These are phyloP conservation scores for Trichoderma polysporum DNA, from an alignment of 2,329 filamentous ascomycete species.

Conservation along the genomic window DNA sequence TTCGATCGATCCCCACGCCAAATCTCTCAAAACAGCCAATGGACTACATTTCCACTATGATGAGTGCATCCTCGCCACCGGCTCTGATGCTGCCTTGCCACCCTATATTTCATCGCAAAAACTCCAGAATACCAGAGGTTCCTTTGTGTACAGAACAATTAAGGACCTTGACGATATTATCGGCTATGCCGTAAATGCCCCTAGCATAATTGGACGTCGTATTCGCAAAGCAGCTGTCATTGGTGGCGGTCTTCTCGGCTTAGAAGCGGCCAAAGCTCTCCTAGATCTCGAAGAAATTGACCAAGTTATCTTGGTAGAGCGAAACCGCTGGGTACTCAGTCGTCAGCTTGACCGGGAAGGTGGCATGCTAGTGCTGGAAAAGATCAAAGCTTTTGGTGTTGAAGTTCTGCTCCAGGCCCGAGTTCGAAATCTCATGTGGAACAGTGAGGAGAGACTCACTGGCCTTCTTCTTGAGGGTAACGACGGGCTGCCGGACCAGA, in stretches of 20 bases:
- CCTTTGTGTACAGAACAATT: conserved; percentile 88
- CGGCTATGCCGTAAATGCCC: conserved; percentile 64
- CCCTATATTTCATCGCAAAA: conserved; percentile 55
- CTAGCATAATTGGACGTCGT: conserved; percentile 60
- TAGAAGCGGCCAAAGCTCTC: conserved; percentile 38
- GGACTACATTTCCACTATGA: conserved; percentile 73
- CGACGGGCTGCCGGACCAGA: conserved; percentile 59
- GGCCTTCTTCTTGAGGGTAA: conserved; percentile 68
- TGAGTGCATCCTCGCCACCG: conserved; percentile 78
- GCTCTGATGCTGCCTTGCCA: conserved; percentile 77
- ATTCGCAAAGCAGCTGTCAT: conserved; percentile 57
- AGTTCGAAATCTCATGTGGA: conserved; percentile 69
- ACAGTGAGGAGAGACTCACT: conserved; percentile 64
- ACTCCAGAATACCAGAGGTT: conserved; percentile 74
- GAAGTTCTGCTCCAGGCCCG: conserved; percentile 77
- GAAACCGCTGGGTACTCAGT: conserved; percentile 79
- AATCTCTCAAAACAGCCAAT: conserved; percentile 68
- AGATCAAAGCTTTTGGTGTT: conserved; percentile 74
- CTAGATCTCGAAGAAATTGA: conserved; percentile 8
- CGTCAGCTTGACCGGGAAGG: conserved; percentile 81
- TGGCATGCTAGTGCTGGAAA: conserved; percentile 76
- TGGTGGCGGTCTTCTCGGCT: conserved; percentile 78
- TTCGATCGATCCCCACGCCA: conserved; percentile 60
- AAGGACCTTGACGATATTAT: conserved; percentile 78
- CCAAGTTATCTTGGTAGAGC: conserved; percentile 75